A percentile compares a stretch with the other conserved stretches of the same genome.
Evolutionary conservation across 2,329 filamentous ascomycete species (phyloP).

Genomic region (Coniochaeta hoffmannii): DNA sequence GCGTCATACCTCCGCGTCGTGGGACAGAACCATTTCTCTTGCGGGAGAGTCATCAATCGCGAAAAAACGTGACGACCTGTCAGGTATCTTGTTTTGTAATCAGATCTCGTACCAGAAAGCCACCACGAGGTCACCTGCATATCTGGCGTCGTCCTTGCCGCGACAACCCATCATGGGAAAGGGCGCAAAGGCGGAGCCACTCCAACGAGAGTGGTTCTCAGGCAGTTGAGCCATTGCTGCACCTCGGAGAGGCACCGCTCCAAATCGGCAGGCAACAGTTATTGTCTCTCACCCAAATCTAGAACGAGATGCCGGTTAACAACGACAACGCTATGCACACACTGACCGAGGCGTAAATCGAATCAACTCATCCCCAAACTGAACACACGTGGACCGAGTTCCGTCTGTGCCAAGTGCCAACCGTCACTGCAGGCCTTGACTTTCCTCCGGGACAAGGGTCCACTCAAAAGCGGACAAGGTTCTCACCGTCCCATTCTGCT

Average conservation of each 20-base stretch:
- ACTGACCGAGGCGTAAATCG: too few relatives aligned
- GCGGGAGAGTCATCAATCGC: neutral
- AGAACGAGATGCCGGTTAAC: too few relatives aligned
- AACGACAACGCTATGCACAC: too few relatives aligned
- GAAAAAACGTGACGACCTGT: constrained; percentile 2
- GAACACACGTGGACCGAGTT: too few relatives aligned
- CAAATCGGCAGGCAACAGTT: too few relatives aligned
- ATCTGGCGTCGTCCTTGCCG: neutral
- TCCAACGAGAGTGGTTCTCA: too few relatives aligned
- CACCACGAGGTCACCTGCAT: neutral
- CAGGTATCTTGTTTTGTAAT: neutral
- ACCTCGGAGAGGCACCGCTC: too few relatives aligned
- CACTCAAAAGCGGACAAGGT: neutral
- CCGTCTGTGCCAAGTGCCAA: neutral
- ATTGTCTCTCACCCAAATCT: too few relatives aligned
- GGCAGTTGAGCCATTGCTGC: too few relatives aligned
- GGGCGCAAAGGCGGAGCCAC: too few relatives aligned
- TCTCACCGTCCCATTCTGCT: neutral
- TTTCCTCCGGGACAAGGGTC: neutral
- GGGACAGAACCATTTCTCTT: neutral
- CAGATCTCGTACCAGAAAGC: neutral
- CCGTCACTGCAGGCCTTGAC: neutral
- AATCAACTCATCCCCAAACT: too few relatives aligned
- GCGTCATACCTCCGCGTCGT: neutral
- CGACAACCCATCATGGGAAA: neutral